These are phyloP conservation scores for Pezicula carpinea DNA, from an alignment of 2,329 filamentous ascomycete species.

Conservation along the genomic window DNA sequence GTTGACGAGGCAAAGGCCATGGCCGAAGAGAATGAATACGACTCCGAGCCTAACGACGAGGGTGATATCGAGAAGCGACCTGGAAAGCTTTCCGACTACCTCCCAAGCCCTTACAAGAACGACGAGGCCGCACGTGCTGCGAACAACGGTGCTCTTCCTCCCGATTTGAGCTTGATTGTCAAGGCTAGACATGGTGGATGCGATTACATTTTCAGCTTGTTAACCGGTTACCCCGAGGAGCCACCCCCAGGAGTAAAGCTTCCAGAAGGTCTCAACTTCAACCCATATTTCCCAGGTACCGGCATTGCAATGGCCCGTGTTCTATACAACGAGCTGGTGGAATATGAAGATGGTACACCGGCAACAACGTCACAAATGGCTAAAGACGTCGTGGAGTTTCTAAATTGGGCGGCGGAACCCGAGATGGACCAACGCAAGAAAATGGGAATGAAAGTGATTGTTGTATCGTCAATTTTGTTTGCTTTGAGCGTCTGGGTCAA, in stretches of 20 bases:
- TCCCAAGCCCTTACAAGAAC: constrained; percentile 95
- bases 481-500: constrained; percentile 95
- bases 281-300: constrained; percentile 99
- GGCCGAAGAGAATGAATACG: constrained; percentile 98
- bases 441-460: constrained; percentile 97
- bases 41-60: constrained; percentile 95
- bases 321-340: constrained; percentile 92
- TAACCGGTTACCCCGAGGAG: constrained; percentile 98
- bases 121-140: constrained; percentile 96
- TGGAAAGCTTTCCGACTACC: constrained; percentile 97
- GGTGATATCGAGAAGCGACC: constrained; percentile 98
- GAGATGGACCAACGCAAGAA: constrained; percentile 99
- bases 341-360: constrained; percentile 95
- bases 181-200: constrained; percentile 97
- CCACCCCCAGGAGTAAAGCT: constrained; percentile 84
- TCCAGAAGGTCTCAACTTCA: constrained; percentile 94
- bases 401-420: constrained; percentile 98
- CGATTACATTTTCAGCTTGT: constrained; percentile 95
- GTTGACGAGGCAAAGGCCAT: constrained; percentile 97
- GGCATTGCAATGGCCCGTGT: constrained; percentile 99
- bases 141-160: constrained; percentile 96
- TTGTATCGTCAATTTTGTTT: constrained; percentile 72
- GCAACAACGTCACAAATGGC: constrained; percentile 98
- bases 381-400: constrained; percentile 97
- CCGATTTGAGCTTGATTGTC: constrained; percentile 95